Base-by-base conservation (phyloP, 2,329 filamentous ascomycete genomes). In the Setomelanomma holmii region DNA sequence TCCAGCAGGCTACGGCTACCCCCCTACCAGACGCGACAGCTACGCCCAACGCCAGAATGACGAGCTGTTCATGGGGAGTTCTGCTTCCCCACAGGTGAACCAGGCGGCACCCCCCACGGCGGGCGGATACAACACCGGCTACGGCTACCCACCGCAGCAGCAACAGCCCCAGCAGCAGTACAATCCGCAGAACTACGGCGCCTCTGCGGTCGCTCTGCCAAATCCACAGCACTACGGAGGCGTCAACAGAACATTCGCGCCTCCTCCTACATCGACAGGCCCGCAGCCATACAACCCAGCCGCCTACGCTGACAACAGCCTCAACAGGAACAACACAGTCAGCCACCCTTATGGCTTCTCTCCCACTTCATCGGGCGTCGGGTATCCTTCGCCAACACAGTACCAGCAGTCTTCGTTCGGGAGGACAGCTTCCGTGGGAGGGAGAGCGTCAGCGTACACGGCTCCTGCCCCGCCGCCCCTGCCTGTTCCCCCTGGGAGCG, bases 171-270 rank as follows among this genome's bases (percentile, higher is more conserved):
- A 19, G 45, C 69, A 72, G 60, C 63, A 80, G 38, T 89, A 89
- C 74, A 87, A 88, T 60, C 86, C 86, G 12, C 84, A 86, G 66
- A 78, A 84, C 64, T 89, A 85, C 71, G 79, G 77, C 40, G 73
- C 80, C 22, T 74, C 71, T 19, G 64, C 73, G 45, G 55, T 71
- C 2, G 57, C 68, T 11, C 63, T 71, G 53, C 72, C 74, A 7
- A 93, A 93, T 67, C 89, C 90, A 1, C 84, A 89, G 69, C 79
- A 81, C 33, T 93, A 82, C 51, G 71, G 74, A 38, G 74, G 70
- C 45, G 60, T 75, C 20, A 72, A 69, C 47, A 61, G 72, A 43
- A 67, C 72, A 6, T 76, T 71, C 46, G 68, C 72, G 27, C 27
- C 27, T 43, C 63, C 68, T 23, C 40, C 56, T 24, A 52, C 63